Evolutionary conservation across 2,329 filamentous ascomycete genomes (phyloP).

Genomic region (Gremmenia infestans): DNA sequence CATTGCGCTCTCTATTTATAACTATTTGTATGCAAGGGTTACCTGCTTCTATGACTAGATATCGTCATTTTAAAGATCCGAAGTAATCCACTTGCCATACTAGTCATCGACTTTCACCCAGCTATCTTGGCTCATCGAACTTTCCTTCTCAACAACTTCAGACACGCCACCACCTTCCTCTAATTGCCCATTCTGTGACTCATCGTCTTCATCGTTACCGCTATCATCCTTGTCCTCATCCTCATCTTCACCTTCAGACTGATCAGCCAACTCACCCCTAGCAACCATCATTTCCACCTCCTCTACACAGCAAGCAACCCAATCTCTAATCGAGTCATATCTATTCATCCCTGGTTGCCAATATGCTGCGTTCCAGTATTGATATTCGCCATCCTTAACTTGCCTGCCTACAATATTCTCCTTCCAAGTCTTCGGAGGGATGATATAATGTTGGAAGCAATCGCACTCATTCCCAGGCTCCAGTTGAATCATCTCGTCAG

Average conservation of each 20-base stretch:
- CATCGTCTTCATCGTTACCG: not conserved
- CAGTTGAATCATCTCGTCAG: not conserved
- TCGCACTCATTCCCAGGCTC: slow-evolving; percentile 1
- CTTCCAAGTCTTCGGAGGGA: slow-evolving; percentile 5
- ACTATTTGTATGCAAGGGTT: too few species aligned
- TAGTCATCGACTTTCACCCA: too few species aligned
- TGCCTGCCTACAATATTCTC: not conserved
- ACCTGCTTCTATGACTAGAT: too few species aligned
- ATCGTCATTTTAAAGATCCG: too few species aligned
- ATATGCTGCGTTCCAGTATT: slow-evolving; percentile 3
- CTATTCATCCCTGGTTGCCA: not conserved
- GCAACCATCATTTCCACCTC: slow-evolving; percentile 66
- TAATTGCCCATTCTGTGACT: not conserved
- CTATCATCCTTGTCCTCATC: not conserved
- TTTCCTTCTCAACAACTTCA: not conserved
- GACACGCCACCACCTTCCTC: not conserved
- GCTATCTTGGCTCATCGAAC: too few species aligned
- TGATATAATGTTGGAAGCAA: slow-evolving; percentile 3
- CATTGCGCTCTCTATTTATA: too few species aligned
- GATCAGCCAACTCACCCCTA: slow-evolving; percentile 30
- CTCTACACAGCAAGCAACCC: slow-evolving; percentile 63
- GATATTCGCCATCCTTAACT: slow-evolving; percentile 5
- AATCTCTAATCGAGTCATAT: slow-evolving; percentile 15
- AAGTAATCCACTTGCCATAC: too few species aligned
- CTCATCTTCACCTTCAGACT: not conserved